Evolutionary conservation across 148 eudicot genomes (phyloP).

Genomic region (Nepenthes mirabilis): DNA sequence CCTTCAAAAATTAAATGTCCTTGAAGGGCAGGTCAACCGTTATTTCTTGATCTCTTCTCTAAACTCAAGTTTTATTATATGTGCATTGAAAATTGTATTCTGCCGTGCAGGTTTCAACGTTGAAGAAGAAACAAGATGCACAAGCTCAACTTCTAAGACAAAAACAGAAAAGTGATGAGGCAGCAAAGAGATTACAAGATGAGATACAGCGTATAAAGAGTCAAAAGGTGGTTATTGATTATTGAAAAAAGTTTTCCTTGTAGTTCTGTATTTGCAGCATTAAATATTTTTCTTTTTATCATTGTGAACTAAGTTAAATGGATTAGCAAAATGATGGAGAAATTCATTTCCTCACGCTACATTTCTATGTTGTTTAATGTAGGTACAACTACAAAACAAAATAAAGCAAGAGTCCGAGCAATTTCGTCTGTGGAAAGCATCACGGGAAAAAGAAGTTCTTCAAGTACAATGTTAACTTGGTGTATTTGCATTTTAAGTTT

Average conservation of each 20-base stretch:
- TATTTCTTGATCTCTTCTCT: not conserved
- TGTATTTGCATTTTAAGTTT: not conserved
- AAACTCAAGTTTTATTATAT: not conserved
- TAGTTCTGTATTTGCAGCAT: not conserved
- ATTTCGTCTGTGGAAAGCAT: slow-evolving; percentile 88
- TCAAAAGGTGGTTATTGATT: slow-evolving; percentile 51
- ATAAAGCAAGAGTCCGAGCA: slow-evolving; percentile 98
- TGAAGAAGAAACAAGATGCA: slow-evolving; percentile 96
- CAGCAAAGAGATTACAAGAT: slow-evolving; percentile 83
- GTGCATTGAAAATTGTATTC: not conserved
- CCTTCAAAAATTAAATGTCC: slow-evolving; percentile 79
- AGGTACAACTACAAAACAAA: slow-evolving; percentile 96
- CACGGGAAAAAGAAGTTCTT: slow-evolving; percentile 93
- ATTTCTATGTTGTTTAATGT: slow-evolving; percentile 1
- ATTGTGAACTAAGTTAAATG: not conserved
- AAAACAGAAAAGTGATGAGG: slow-evolving; percentile 94
- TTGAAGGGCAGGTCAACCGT: slow-evolving; percentile 66
- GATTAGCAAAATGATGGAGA: not conserved
- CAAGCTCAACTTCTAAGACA: slow-evolving; percentile 89
- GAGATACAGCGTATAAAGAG: slow-evolving; percentile 94
- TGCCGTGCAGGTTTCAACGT: slow-evolving; percentile 53
- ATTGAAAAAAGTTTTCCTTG: not conserved
- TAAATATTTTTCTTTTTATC: not conserved
- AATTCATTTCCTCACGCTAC: not conserved
- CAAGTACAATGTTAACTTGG: slow-evolving; percentile 36